Base-by-base conservation (phyloP, 176 grass and related monocot genomes). In the Triticum turgidum region DNA sequence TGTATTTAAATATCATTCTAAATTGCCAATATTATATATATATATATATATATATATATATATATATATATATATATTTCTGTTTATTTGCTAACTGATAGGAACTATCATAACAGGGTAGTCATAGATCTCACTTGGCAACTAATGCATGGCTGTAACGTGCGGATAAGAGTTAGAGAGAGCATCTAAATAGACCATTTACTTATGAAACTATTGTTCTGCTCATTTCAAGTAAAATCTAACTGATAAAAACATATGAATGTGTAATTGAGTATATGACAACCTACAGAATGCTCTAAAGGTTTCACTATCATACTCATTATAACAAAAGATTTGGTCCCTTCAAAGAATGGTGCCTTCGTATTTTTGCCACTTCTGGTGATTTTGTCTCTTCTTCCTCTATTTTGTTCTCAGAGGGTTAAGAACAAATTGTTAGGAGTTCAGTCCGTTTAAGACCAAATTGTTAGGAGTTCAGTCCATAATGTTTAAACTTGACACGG, bases 111-210 rank as follows among this genome's bases (percentile, higher is more conserved):
- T 21, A 37, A 39, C 76, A 79, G 56, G 56, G 33, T 61, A 37
- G 59, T 37, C 49, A 77, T 22, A 64, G 29, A 35, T 70, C 29
- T 51, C 11, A 81, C n/a, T 51, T 30, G 74, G 18, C 49, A 86
- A 82, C 29, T 62, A 76, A 81, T 10, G 20, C 83, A 76, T 85
- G 81, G 64, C 21, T 72, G 32, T 29, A 79, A 21, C 39, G 0
- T 38, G 27, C n/a, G 27, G 44, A 21, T 73, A 59, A 68, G 18
- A 68, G 71, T 44, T 68, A 5, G 27, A 76, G 71, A 81, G 56
- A 11, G 8, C 59, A 47, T 86, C 7, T 77, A 59, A 61, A 45
- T 47, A 69, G n/a, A 82, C 1, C 5, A 52, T 47, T 49, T 67
- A 81, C 66, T 77, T 39, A 33, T 65, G 34, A 58, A 65, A 72